Percentiles rank a stretch among this genome's conserved stretches.
Conservation (phyloP, 192 early-diverging fungal genomes). For the Backusella morwellensis region DNA sequence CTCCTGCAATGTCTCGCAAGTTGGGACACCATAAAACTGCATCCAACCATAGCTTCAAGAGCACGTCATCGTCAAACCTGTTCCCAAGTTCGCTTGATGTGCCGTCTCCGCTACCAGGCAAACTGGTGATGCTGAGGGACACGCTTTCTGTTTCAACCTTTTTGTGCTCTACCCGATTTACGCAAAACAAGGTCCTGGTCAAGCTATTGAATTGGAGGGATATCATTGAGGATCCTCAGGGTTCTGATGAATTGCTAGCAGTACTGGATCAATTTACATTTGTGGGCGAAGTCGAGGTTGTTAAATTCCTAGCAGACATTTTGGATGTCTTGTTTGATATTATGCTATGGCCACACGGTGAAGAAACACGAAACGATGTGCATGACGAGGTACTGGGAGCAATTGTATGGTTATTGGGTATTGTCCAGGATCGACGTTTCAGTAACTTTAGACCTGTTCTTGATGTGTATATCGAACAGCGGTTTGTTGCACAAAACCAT, state of each 20-base stretch:
- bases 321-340: slow-evolving; percentile 65
- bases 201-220: slow-evolving; percentile 67
- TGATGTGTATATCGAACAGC: slow-evolving; percentile 58
- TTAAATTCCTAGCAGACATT: slow-evolving; percentile 63
- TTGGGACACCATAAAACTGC: slow-evolving; percentile 12
- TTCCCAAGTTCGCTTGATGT: not conserved
- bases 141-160: slow-evolving; percentile 50
- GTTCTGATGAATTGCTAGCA: slow-evolving; percentile 29
- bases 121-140: slow-evolving; percentile 37
- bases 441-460: slow-evolving; percentile 53
- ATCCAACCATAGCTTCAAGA: slow-evolving; percentile 14
- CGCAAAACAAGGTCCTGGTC: slow-evolving; percentile 60
- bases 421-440: slow-evolving; percentile 62
- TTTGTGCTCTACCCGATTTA: slow-evolving; percentile 63
- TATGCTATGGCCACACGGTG: slow-evolving; percentile 30
- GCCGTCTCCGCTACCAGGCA: not conserved
- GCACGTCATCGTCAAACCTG: not conserved
- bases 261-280: slow-evolving; percentile 51
- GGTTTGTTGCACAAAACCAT: slow-evolving; percentile 32
- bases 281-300: slow-evolving; percentile 66
- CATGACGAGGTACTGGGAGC: slow-evolving; percentile 47
- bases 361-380: slow-evolving; percentile 22
- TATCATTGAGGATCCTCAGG: slow-evolving; percentile 10
- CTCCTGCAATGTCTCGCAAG: not conserved
- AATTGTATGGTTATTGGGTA: slow-evolving; percentile 54